Percentiles rank a stretch among this genome's conserved stretches.
These are phyloP conservation scores for Kalmusia sp. DNA, from an alignment of 2,329 filamentous ascomycete genomes.

Conservation along the genomic window DNA sequence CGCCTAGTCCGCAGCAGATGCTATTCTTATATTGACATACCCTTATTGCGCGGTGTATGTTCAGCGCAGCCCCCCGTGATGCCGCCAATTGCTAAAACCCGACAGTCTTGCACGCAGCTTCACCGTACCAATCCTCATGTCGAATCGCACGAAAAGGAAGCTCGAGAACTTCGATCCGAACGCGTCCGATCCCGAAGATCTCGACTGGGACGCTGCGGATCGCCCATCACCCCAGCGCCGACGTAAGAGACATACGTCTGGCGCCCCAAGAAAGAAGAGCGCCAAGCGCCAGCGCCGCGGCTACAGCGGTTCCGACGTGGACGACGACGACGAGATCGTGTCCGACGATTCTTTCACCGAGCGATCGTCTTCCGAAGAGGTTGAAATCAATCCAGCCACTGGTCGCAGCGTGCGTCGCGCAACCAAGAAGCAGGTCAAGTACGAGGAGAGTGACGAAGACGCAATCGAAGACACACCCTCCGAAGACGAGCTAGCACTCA, in stretches of 20 bases:
- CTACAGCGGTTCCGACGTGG: constrained; percentile 45
- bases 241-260: constrained; percentile 33
- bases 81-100: constrained; percentile 26
- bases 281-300: constrained; percentile 43
- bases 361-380: constrained; percentile 51
- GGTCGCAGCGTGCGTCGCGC: constrained; percentile 63
- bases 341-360: constrained; percentile 53
- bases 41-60: constrained; percentile 33
- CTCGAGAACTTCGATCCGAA: constrained; percentile 46
- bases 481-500: constrained; percentile 32
- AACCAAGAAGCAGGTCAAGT: constrained; percentile 62
- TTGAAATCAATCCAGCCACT: constrained; percentile 62
- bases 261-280: constrained; percentile 33
- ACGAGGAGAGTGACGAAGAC: constrained; percentile 63
- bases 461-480: constrained; percentile 49
- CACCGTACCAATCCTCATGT: constrained; percentile 40
- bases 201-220: constrained; percentile 43
- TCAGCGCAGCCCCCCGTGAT: constrained; percentile 17
- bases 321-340: constrained; percentile 56
- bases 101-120: constrained; percentile 26
- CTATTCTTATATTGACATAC: constrained; percentile 17
- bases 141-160: constrained; percentile 49
- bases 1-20: constrained; percentile 31
- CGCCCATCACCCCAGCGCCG: constrained; percentile 40
- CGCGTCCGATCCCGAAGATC: constrained; percentile 48